Base-by-base conservation (phyloP, 495 filamentous ascomycete genomes). In the Viridothelium virens region DNA sequence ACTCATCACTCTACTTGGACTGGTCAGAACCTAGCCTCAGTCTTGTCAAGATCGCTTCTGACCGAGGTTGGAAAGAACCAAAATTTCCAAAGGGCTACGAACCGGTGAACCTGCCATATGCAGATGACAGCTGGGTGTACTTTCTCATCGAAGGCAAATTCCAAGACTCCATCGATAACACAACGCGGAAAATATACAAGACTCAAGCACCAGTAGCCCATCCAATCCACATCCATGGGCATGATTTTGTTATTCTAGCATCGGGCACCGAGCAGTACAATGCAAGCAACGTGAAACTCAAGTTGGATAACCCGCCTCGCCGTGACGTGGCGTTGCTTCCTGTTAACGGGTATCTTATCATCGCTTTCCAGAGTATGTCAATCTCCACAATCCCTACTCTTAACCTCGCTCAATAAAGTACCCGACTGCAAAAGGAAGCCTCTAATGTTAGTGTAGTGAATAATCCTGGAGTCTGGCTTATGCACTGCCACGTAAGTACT, bases 181-280 rank as follows among this genome's bases (percentile, higher is more conserved):
- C 41, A 14, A 7, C 41, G 7, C 41, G 41, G 6, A 14, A 44
- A 14, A 44, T 44, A 44, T 25, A 25, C 25, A 25, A 25, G 25
- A 25, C 25, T 25, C 25, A 25, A 25, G 7, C 41, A 7, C 41
- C 41, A 44, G 6, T 14, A 7, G 41, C 14, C 64, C 73, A 73
- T 56, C 71, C 72, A 2, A 73, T 76, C 61, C 71, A 75, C 66
- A 48, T 75, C 10, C 73, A 75, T 63, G 73, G 71, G n/a, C 73
- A 75, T 64, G 73, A 75, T 69, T 72, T 74, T 63, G 71, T 63
- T 59, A 47, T 75, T 62, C 59, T 75, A n/a, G 41, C 41, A 7
- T 44, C 41, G 6, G 41, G 73, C 12, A 18, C 38, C 16, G 72
- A 70, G 1, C 61, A 63, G 16, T 66, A 66, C 41, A 38, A 18